Conservation (phyloP, 192 early-diverging fungal species). For the Coemansia sp. region DNA sequence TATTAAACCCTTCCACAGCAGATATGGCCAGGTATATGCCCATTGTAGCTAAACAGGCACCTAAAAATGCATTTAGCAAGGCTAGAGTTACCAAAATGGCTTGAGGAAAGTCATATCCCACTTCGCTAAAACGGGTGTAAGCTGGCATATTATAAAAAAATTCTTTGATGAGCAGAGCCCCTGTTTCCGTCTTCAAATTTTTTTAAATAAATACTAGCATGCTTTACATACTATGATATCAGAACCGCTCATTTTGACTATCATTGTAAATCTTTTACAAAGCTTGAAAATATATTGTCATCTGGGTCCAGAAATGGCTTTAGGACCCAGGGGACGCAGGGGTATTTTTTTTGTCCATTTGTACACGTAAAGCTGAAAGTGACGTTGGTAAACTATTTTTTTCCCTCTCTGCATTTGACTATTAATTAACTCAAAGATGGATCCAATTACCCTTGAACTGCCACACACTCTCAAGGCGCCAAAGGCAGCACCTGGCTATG, state of each 20-base stretch:
- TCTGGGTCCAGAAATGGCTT: constrained; percentile 1
- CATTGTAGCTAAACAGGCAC: constrained; percentile 3
- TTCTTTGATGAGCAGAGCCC: no score
- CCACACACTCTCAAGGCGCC: constrained; percentile 35
- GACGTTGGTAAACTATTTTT: neutral
- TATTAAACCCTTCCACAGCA: constrained; percentile 1
- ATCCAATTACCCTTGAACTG: constrained; percentile 28
- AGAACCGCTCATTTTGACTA: neutral
- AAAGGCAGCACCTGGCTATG: constrained; percentile 36
- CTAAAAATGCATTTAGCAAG: constrained; percentile 4
- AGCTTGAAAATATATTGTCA: neutral
- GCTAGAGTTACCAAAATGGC: neutral
- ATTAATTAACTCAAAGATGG: constrained; percentile 16
- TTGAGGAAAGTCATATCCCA: neutral
- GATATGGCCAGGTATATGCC: constrained; percentile 9
- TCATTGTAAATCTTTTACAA: neutral
- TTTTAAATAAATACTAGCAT: no score
- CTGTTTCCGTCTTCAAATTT: no score
- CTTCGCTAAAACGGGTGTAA: no score
- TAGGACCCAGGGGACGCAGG: constrained; percentile 1
- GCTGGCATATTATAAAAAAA: no score
- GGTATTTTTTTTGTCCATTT: neutral
- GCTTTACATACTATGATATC: no score
- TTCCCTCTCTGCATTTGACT: neutral
- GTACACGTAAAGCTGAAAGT: constrained; percentile 8